A percentile compares a stretch with the other conserved stretches of the same genome.
These are phyloP conservation scores for Cyberlindnera americana DNA, from an alignment of 805 yeast species.

Conservation along the genomic window DNA sequence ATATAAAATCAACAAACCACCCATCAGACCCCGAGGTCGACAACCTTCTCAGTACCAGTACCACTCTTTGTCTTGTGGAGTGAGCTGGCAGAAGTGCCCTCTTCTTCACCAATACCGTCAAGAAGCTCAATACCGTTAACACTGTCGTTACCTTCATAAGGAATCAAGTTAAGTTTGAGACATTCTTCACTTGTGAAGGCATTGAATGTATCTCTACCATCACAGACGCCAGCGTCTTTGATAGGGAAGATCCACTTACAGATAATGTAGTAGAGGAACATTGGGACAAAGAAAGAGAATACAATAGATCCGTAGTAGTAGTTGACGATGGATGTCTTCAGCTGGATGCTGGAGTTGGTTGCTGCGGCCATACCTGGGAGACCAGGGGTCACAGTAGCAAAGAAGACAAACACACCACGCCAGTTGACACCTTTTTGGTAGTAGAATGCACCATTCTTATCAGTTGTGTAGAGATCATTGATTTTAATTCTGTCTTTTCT, in stretches of 20 bases:
- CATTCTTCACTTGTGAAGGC: conserved; percentile 31
- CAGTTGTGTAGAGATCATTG: conserved; percentile 33
- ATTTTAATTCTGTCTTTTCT: conserved; percentile 31
- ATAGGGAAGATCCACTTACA: conserved; percentile 28
- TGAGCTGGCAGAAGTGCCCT: conserved; percentile 1
- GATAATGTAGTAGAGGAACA: conserved; percentile 25
- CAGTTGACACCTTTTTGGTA: conserved; percentile 32
- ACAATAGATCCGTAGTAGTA: conserved; percentile 31
- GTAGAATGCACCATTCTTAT: conserved; percentile 29
- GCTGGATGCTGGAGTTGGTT: conserved; percentile 25
- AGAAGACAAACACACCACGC: conserved; percentile 28
- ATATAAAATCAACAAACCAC: neutral
- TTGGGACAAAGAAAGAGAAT: conserved; percentile 30
- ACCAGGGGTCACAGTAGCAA: conserved; percentile 33
- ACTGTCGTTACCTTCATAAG: conserved; percentile 14
- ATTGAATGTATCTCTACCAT: conserved; percentile 26
- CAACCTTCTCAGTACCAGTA: neutral
- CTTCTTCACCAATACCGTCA: conserved; percentile 6
- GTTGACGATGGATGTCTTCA: conserved; percentile 25
- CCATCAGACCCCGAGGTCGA: neutral
- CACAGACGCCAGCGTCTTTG: conserved; percentile 17
- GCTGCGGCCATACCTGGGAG: conserved; percentile 36
- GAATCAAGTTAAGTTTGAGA: conserved; percentile 20
- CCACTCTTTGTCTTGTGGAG: neutral
- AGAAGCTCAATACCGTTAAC: conserved; percentile 4